These are phyloP conservation scores for Firmiana major DNA, from an alignment of 345 rosid species.

Conservation along the genomic window DNA sequence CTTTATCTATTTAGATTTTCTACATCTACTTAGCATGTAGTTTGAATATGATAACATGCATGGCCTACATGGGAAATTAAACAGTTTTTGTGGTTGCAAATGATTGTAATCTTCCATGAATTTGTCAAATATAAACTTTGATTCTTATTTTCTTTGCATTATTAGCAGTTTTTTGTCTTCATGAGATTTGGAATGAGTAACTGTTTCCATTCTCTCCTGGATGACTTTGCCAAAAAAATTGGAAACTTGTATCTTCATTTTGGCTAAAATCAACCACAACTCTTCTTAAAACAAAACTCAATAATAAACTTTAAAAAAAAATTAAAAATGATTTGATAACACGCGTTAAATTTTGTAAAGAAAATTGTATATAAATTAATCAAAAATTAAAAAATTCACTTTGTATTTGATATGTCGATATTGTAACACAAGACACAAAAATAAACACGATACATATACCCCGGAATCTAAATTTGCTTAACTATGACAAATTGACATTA, in stretches of 20 bases:
- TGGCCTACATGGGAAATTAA: not conserved
- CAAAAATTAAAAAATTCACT: too few relatives aligned
- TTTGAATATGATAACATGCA: not conserved
- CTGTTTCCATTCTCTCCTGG: not conserved
- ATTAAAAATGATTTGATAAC: too few relatives aligned
- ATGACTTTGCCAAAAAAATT: not conserved
- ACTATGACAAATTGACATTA: too few relatives aligned
- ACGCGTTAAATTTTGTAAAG: too few relatives aligned
- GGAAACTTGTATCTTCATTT: not conserved
- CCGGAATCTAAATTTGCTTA: too few relatives aligned
- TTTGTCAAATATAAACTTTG: not conserved
- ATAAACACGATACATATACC: too few relatives aligned
- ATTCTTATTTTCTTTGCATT: not conserved
- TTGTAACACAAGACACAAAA: too few relatives aligned
- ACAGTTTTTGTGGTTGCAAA: not conserved
- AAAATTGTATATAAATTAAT: too few relatives aligned
- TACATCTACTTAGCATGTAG: not conserved
- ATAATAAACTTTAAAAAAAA: too few relatives aligned
- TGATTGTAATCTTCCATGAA: not conserved
- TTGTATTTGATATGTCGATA: too few relatives aligned
- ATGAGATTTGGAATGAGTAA: not conserved
- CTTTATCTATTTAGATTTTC: not conserved
- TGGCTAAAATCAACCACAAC: not conserved
- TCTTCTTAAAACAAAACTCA: too few relatives aligned
- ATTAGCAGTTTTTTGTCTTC: not conserved